Conservation (phyloP, 139 green algal genomes). For the Trebouxia sp. region DNA sequence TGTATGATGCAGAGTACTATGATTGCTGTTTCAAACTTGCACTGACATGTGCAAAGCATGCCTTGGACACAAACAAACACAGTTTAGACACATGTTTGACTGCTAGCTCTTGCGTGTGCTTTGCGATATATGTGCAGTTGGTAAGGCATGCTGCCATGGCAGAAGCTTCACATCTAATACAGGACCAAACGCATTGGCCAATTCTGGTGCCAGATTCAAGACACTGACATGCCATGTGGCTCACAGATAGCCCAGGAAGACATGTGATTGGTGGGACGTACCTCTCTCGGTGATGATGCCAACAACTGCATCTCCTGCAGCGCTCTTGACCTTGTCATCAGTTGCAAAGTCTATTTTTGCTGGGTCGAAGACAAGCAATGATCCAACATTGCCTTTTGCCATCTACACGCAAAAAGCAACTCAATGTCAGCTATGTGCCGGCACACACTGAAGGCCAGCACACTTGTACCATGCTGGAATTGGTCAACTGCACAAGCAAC, state of each 20-base stretch:
- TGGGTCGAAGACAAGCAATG: conserved; percentile 60
- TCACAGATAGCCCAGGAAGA: not conserved
- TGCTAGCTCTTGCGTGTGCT: too few relatives aligned
- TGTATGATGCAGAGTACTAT: too few relatives aligned
- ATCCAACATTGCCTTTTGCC: conserved; percentile 64
- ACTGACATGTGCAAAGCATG: too few relatives aligned
- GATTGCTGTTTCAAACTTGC: too few relatives aligned
- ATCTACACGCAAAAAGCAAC: conserved; percentile 43
- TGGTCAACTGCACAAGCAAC: not conserved
- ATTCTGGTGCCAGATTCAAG: not conserved
- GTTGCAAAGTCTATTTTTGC: conserved; percentile 41
- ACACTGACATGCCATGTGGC: not conserved
- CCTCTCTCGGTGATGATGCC: conserved; percentile 67
- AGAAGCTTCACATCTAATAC: not conserved
- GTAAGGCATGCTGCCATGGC: too few relatives aligned
- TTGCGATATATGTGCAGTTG: too few relatives aligned
- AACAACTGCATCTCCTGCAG: conserved; percentile 50
- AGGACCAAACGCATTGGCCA: not conserved
- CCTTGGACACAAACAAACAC: too few relatives aligned
- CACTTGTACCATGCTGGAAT: not conserved
- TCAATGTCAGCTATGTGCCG: not conserved
- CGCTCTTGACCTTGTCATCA: conserved; percentile 23
- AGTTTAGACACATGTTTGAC: too few relatives aligned
- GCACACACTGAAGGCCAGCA: not conserved
- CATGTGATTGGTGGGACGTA: not conserved